Conservation (phyloP, 2,329 filamentous ascomycete genomes). For the Didymella exigua region DNA sequence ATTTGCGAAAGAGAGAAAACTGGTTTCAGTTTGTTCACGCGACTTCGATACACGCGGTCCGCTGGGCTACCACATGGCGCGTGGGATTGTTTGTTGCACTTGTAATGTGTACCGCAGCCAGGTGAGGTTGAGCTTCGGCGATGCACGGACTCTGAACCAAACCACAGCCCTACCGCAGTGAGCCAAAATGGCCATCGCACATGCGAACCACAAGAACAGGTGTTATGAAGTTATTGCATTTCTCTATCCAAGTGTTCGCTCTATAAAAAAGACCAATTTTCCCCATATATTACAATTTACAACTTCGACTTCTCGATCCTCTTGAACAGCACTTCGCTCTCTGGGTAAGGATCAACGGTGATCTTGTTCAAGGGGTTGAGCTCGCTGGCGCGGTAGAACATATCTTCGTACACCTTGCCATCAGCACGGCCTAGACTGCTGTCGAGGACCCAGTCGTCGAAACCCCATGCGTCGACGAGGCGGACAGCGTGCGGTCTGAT, state of each 20-base stretch:
- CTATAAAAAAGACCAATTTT: background rate
- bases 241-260: slow-evolving; percentile 5
- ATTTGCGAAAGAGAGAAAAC: background rate
- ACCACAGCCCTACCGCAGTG: slow-evolving; percentile 24
- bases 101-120: background rate
- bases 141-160: slow-evolving; percentile 8
- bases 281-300: slow-evolving; percentile 30
- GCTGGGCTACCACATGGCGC: slow-evolving; percentile 5
- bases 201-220: background rate
- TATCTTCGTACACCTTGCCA: slow-evolving; percentile 77
- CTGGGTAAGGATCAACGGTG: slow-evolving; percentile 74
- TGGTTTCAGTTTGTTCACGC: background rate
- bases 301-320: slow-evolving; percentile 64
- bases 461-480: slow-evolving; percentile 75
- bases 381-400: slow-evolving; percentile 74
- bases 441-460: slow-evolving; percentile 79
- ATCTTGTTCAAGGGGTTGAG: slow-evolving; percentile 75
- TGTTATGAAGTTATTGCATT: background rate
- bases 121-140: slow-evolving; percentile 13
- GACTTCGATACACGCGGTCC: slow-evolving; percentile 7
- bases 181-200: slow-evolving; percentile 6
- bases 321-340: slow-evolving; percentile 66
- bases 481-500: slow-evolving; percentile 74
- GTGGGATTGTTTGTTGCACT: background rate
- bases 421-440: slow-evolving; percentile 72